Evolutionary conservation across 208 protist genomes (phyloP).

Genomic region (Leptomonas pyrrhocoris): DNA sequence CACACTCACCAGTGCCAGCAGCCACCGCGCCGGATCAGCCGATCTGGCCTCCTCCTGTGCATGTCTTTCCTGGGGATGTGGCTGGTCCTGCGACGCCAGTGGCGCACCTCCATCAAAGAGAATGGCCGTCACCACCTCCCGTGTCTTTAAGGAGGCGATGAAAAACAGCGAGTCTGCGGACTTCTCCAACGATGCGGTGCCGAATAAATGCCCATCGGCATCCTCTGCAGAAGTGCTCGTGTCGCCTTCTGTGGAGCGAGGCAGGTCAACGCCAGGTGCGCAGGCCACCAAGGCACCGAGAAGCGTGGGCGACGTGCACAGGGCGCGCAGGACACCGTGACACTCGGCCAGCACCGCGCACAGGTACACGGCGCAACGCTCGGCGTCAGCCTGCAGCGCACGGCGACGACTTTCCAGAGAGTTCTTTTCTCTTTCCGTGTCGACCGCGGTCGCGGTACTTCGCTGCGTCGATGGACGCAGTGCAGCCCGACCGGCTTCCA

Average conservation of each 20-base stretch:
- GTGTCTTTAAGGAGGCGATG: not conserved
- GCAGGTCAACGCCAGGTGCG: constrained; percentile 18
- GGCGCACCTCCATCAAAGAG: not conserved
- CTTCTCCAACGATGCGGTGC: not conserved
- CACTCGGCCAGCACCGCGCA: constrained; percentile 14
- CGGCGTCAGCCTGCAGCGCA: not conserved
- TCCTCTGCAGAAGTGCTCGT: not conserved
- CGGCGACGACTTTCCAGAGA: not conserved
- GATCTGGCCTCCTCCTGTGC: not conserved
- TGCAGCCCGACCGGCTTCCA: not conserved
- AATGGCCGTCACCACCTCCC: constrained; percentile 1
- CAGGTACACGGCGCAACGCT: not conserved
- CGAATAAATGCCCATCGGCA: not conserved
- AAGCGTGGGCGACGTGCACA: constrained; percentile 22
- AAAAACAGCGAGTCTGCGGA: not conserved
- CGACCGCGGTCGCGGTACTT: not conserved
- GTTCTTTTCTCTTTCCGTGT: not conserved
- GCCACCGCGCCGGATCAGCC: constrained; percentile 4
- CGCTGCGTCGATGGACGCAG: not conserved
- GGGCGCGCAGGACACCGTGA: constrained; percentile 21
- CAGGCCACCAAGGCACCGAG: constrained; percentile 21
- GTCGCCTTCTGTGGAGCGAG: not conserved
- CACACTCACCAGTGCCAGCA: constrained; percentile 22
- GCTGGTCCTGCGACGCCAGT: not conserved
- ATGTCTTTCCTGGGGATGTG: not conserved